phyloP scores from a whole-genome alignment of 768 basidiomycete genomes.

The Pleurotus sapidus region DNA sequence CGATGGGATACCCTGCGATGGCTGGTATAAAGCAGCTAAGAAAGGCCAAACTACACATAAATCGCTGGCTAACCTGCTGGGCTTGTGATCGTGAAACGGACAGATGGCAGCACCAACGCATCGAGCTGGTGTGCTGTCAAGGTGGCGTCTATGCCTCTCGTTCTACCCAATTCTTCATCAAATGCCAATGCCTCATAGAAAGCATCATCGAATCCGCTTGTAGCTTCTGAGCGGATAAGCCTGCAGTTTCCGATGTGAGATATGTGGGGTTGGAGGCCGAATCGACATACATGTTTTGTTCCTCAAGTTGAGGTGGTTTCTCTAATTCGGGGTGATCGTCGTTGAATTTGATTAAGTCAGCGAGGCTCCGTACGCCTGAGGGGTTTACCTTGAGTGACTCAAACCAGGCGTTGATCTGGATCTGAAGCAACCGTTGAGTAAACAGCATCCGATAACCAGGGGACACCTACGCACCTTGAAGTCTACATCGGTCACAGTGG shows the following conservation, averaged over 20 bases:
- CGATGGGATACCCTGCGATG: slow-evolving; percentile 64
- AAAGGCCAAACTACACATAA: slow-evolving; percentile 5
- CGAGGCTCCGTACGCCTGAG: slow-evolving; percentile 50
- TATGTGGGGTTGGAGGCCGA: slow-evolving; percentile 18
- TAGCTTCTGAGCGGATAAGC: slow-evolving; percentile 35
- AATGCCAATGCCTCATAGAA: slow-evolving; percentile 43
- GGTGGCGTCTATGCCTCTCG: slow-evolving; percentile 51
- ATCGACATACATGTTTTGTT: slow-evolving; percentile 23
- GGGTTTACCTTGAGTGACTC: slow-evolving; percentile 45
- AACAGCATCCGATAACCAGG: background rate
- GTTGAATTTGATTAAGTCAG: slow-evolving; percentile 59
- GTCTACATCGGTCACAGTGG: slow-evolving; percentile 86
- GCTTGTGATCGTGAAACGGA: slow-evolving; percentile 29
- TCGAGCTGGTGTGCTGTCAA: slow-evolving; percentile 44
- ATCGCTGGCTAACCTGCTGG: slow-evolving; percentile 30
- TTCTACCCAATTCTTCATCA: slow-evolving; percentile 45
- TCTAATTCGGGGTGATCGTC: slow-evolving; percentile 49
- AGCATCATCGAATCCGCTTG: slow-evolving; percentile 36
- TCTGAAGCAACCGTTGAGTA: background rate
- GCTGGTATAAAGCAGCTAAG: slow-evolving; percentile 27
- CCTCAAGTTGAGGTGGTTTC: slow-evolving; percentile 32
- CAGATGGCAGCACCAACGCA: slow-evolving; percentile 48
- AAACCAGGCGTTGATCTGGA: background rate
- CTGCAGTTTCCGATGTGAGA: slow-evolving; percentile 15
- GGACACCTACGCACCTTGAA: slow-evolving; percentile 45